Conservation (phyloP, 306 rosid genomes). For the Quercus suber region DNA sequence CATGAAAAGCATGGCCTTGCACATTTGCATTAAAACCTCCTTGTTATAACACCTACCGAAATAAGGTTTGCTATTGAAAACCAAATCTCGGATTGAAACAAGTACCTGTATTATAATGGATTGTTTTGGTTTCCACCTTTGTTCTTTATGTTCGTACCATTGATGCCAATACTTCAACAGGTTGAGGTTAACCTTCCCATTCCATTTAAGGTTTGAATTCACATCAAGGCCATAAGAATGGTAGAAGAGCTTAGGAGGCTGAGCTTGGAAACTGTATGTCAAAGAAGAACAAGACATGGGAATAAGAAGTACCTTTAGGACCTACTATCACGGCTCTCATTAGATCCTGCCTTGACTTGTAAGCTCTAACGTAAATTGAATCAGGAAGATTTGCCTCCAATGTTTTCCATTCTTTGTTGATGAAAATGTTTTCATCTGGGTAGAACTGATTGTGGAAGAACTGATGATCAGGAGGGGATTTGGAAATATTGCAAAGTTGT, state of each 20-base stretch:
- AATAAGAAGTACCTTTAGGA: conserved; percentile 12
- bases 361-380: conserved; percentile 26
- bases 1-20: conserved; percentile 21
- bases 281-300: conserved; percentile 31
- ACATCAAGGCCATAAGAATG: conserved; percentile 10
- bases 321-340: conserved; percentile 32
- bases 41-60: too few relatives aligned
- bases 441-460: background rate
- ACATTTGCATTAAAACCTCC: conserved; percentile 6
- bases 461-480: conserved; percentile 10
- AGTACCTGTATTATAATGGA: conserved; percentile 12
- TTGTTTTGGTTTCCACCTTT: background rate
- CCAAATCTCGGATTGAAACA: background rate
- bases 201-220: background rate
- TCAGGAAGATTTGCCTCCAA: background rate
- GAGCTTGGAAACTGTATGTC: conserved; percentile 27
- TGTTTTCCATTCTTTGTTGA: conserved; percentile 8
- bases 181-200: background rate
- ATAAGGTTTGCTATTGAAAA: background rate
- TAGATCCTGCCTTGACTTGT: conserved; percentile 17
- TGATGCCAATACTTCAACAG: background rate
- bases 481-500: conserved; percentile 11
- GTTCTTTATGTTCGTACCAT: background rate
- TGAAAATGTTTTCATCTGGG: too few relatives aligned
- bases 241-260: conserved; percentile 10